phyloP scores from a whole-genome alignment of 768 basidiomycete genomes.

The Serendipita sp. region DNA sequence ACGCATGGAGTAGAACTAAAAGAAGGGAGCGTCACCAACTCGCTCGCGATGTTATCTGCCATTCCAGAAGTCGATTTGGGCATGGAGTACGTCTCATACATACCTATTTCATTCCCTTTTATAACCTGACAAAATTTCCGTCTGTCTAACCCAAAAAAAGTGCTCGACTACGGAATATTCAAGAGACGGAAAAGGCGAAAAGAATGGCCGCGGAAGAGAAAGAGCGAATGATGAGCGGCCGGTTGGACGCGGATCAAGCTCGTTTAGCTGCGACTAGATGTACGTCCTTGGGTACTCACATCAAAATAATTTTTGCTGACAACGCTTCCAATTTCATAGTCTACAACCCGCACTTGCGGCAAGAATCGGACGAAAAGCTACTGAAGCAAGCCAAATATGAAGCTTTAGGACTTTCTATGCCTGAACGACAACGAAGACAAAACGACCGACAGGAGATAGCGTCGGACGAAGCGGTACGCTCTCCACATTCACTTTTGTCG shows the following conservation, averaged over 20 bases:
- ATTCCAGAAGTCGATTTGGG: slow-evolving; percentile 98
- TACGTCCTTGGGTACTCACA: slow-evolving; percentile 24
- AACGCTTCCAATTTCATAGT: slow-evolving; percentile 29
- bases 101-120: neutral
- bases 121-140: neutral
- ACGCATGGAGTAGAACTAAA: slow-evolving; percentile 29
- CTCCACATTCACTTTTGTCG: neutral
- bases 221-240: slow-evolving; percentile 28
- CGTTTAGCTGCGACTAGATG: slow-evolving; percentile 80
- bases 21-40: slow-evolving; percentile 87
- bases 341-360: slow-evolving; percentile 65
- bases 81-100: slow-evolving; percentile 64
- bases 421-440: slow-evolving; percentile 20
- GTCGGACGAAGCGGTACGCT: slow-evolving; percentile 72
- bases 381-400: slow-evolving; percentile 75
- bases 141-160: slow-evolving; percentile 23
- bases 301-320: neutral
- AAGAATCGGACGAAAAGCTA: slow-evolving; percentile 63
- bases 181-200: slow-evolving; percentile 95
- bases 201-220: slow-evolving; percentile 62
- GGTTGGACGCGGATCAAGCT: slow-evolving; percentile 47
- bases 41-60: slow-evolving; percentile 87
- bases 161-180: slow-evolving; percentile 82
- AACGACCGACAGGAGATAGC: slow-evolving; percentile 50
- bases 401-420: slow-evolving; percentile 60